phyloP scores from a whole-genome alignment of 305 asterid genomes.

The Fraxinus latifolia region DNA sequence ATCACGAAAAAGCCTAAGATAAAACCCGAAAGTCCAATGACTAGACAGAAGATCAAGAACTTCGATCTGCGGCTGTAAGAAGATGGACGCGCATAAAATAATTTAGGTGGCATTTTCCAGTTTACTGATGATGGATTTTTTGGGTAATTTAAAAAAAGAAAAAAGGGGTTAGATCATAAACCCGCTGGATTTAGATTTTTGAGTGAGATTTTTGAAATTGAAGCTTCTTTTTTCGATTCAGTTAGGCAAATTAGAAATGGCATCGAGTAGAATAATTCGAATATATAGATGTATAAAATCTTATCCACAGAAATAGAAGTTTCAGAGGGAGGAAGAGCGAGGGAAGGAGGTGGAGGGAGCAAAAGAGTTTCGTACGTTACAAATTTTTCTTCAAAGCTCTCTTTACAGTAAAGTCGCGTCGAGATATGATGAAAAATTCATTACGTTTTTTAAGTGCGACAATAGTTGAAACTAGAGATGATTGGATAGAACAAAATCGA shows the following conservation, averaged over 20 bases:
- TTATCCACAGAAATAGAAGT: background rate
- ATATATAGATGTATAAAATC: conserved; percentile 3
- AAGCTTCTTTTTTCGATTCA: conserved; percentile 22
- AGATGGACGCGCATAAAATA: conserved; percentile 53
- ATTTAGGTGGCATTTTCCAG: conserved; percentile 70
- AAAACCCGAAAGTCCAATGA: conserved; percentile 52
- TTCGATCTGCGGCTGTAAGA: conserved; percentile 53
- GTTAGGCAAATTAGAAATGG: conserved; percentile 1
- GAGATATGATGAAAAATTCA: background rate
- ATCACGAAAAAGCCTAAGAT: conserved; percentile 45
- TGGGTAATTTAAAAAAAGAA: background rate
- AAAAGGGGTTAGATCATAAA: background rate
- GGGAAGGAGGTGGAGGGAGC: background rate
- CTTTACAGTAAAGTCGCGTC: background rate
- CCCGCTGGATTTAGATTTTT: background rate
- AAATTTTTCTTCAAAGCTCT: background rate
- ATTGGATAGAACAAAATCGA: background rate
- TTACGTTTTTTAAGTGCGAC: background rate
- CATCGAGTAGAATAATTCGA: background rate
- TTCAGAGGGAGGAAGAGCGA: background rate
- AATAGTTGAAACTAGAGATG: conserved; percentile 1
- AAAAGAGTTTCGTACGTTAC: background rate
- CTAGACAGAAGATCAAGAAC: conserved; percentile 35
- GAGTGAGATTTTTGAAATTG: conserved; percentile 24
- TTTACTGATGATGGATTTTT: background rate